A percentile compares a stretch with the other conserved stretches of the same genome.
Evolutionary conservation across 768 basidiomycete species (phyloP).

Genomic region (Mycena vulgaris): DNA sequence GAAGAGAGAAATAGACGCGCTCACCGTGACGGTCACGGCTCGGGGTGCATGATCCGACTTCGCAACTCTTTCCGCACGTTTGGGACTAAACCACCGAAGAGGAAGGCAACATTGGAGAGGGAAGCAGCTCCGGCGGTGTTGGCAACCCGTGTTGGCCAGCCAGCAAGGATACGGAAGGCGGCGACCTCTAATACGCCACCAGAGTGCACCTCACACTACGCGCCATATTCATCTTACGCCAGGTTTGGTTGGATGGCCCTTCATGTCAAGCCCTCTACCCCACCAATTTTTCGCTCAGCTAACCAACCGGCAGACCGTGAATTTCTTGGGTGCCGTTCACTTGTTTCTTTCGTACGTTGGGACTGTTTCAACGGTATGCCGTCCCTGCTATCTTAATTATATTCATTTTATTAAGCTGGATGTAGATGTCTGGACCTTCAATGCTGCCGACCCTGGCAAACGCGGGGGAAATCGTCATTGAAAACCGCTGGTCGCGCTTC

Average conservation of each 20-base stretch:
- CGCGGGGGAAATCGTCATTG: constrained; percentile 74
- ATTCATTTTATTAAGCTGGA: constrained; percentile 18
- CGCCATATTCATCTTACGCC: constrained; percentile 34
- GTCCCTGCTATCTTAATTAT: constrained; percentile 14
- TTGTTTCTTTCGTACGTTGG: constrained; percentile 72
- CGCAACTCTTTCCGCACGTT: no score
- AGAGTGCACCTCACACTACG: background rate
- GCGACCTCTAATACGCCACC: no score
- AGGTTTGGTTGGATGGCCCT: constrained; percentile 28
- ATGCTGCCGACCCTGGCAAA: constrained; percentile 84
- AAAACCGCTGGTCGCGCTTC: constrained; percentile 72
- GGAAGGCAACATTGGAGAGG: no score
- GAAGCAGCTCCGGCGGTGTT: no score
- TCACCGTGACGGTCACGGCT: no score
- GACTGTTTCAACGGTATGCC: constrained; percentile 65
- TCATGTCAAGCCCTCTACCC: constrained; percentile 30
- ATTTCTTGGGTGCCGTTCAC: constrained; percentile 71
- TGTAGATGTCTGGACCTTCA: constrained; percentile 80
- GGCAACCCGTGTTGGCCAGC: no score
- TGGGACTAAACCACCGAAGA: no score
- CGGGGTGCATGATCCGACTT: no score
- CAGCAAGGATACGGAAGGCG: no score
- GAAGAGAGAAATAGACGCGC: no score
- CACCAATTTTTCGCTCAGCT: background rate
- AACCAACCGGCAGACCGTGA: constrained; percentile 59